phyloP scores from a whole-genome alignment of 2,329 filamentous ascomycete species.

The Lecanicillium sp. region DNA sequence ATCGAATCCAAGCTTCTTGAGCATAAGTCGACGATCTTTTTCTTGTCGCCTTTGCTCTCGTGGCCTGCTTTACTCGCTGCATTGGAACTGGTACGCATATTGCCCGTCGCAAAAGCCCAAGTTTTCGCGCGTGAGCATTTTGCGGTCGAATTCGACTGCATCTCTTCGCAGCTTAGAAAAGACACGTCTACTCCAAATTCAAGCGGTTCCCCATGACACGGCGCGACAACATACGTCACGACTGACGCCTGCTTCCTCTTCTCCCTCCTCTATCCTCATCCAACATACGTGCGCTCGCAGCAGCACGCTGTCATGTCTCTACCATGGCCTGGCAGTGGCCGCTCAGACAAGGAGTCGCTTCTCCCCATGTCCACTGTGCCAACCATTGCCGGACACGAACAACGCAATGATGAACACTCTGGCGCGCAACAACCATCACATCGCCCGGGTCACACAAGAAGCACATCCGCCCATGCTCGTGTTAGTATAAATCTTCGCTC shows the following conservation, averaged over 20 bases:
- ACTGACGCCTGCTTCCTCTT: too few relatives aligned
- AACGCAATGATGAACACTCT: slow-evolving; percentile 15
- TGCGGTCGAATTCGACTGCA: too few relatives aligned
- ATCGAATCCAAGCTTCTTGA: too few relatives aligned
- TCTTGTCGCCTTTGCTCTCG: too few relatives aligned
- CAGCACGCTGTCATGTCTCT: slow-evolving; percentile 25
- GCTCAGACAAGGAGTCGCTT: slow-evolving; percentile 21
- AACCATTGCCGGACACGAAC: slow-evolving; percentile 22
- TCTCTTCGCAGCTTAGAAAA: too few relatives aligned
- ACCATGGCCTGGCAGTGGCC: slow-evolving; percentile 26
- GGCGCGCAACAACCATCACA: slow-evolving; percentile 17
- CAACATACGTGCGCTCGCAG: not conserved
- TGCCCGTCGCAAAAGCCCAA: too few relatives aligned
- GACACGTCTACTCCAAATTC: too few relatives aligned
- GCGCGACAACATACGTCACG: slow-evolving; percentile 2
- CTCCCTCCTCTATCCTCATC: slow-evolving; percentile 1
- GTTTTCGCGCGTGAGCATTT: too few relatives aligned
- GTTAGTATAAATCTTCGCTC: slow-evolving; percentile 25
- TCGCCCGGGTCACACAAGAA: slow-evolving; percentile 32
- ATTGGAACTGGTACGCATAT: too few relatives aligned
- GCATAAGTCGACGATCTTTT: too few relatives aligned
- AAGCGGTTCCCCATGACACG: slow-evolving; percentile 6
- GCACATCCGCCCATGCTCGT: slow-evolving; percentile 47
- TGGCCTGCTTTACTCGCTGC: too few relatives aligned
- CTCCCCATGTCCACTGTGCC: slow-evolving; percentile 26